phyloP scores from a whole-genome alignment of 2,329 filamentous ascomycete species.

The Xylaria polymorpha region DNA sequence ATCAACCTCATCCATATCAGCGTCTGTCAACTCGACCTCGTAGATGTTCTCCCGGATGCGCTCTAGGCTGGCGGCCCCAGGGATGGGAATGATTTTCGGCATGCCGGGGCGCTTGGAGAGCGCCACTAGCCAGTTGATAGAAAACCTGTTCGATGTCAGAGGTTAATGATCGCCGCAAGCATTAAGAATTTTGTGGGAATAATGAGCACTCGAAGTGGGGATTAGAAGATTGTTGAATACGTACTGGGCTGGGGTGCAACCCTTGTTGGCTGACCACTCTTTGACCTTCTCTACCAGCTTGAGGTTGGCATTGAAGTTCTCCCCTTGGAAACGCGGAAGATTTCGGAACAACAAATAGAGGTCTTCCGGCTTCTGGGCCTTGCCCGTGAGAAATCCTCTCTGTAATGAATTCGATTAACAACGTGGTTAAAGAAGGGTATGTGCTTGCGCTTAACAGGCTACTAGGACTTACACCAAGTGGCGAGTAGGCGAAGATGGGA shows the following conservation, averaged over 20 bases:
- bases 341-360: slow-evolving; percentile 8
- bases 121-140: slow-evolving; percentile 41
- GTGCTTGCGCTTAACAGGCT: background rate
- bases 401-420: slow-evolving; percentile 3
- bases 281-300: slow-evolving; percentile 38
- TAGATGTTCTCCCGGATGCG: slow-evolving; percentile 61
- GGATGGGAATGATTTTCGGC: slow-evolving; percentile 62
- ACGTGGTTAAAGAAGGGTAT: background rate
- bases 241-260: slow-evolving; percentile 40
- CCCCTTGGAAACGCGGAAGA: slow-evolving; percentile 34
- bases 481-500: slow-evolving; percentile 62
- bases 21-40: slow-evolving; percentile 50
- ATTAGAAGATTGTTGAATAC: background rate
- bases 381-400: slow-evolving; percentile 38
- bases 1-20: slow-evolving; percentile 54
- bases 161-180: background rate
- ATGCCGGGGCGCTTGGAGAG: slow-evolving; percentile 51
- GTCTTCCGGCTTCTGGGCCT: slow-evolving; percentile 32
- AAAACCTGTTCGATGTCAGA: slow-evolving; percentile 22
- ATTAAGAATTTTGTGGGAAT: background rate
- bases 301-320: slow-evolving; percentile 36
- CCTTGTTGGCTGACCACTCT: slow-evolving; percentile 38
- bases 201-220: background rate
- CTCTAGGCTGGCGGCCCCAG: slow-evolving; percentile 58
- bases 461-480: slow-evolving; percentile 55